Conservation (phyloP, 768 basidiomycete species). For the Albatrellus ellisii region DNA sequence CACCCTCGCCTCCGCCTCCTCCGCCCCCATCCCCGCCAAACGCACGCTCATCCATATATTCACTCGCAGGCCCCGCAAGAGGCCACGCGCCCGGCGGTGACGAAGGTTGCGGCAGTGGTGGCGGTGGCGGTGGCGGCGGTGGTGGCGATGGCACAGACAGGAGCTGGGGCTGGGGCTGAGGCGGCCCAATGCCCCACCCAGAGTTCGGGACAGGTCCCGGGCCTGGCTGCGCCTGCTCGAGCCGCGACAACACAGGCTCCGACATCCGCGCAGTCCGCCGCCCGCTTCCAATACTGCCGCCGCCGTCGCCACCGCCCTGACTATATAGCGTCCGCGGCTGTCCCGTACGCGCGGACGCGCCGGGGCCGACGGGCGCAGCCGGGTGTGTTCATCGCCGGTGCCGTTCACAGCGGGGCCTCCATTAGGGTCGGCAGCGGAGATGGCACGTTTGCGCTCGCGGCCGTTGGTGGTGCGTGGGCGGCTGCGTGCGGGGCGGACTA, state of each 20-base stretch:
- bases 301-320: neutral
- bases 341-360: neutral
- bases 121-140: neutral
- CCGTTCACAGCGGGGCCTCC: neutral
- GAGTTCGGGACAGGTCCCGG: neutral
- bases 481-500: constrained; percentile 1
- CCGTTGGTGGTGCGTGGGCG: constrained; percentile 3
- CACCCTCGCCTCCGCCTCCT: no score
- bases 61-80: constrained; percentile 13
- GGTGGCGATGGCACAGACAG: neutral
- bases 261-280: constrained; percentile 11
- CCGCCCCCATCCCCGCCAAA: neutral
- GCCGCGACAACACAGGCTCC: constrained; percentile 1
- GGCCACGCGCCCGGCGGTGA: neutral
- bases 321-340: constrained; percentile 1
- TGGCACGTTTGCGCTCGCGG: neutral
- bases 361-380: neutral
- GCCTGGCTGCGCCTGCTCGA: neutral
- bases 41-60: constrained; percentile 9
- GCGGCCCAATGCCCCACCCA: neutral
- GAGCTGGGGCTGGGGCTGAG: neutral
- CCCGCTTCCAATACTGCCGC: neutral
- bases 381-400: neutral
- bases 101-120: neutral
- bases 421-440: neutral